A percentile compares a stretch with the other conserved stretches of the same genome.
phyloP scores from a whole-genome alignment of 176 grass and related monocot species.

The Tuctoria greenei region DNA sequence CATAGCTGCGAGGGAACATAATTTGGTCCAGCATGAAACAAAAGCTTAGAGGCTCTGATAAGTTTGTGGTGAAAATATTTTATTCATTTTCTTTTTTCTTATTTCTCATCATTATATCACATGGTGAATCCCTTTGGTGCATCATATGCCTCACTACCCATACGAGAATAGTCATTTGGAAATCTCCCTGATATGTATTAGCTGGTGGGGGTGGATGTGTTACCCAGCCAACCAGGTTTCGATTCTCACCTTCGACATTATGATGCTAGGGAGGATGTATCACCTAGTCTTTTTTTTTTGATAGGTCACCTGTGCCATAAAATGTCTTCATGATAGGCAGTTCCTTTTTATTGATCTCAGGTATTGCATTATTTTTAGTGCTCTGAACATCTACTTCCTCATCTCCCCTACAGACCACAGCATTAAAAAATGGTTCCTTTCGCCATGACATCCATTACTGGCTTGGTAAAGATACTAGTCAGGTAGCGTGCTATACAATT shows the following conservation, averaged over 20 bases:
- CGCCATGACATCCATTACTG: slow-evolving; percentile 97
- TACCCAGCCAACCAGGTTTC: not conserved
- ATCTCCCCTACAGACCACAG: slow-evolving; percentile 61
- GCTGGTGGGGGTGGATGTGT: not conserved
- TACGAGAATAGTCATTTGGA: not conserved
- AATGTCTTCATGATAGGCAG: not conserved
- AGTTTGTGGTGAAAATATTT: not conserved
- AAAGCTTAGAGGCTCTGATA: not conserved
- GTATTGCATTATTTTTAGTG: not conserved
- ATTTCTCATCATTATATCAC: not conserved
- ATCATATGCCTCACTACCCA: slow-evolving; percentile 23
- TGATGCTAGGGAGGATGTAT: not conserved
- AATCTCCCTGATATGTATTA: not conserved
- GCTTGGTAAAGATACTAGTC: slow-evolving; percentile 97
- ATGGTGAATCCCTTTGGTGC: not conserved
- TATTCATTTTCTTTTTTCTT: not conserved
- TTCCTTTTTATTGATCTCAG: not conserved
- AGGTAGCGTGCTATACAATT: slow-evolving; percentile 58
- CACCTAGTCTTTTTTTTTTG: not conserved
- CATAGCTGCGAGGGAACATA: not conserved
- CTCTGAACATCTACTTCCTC: not conserved
- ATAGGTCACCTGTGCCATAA: not conserved
- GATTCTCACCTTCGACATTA: not conserved
- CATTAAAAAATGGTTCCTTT: slow-evolving; percentile 81
- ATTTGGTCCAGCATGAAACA: slow-evolving; percentile 7